phyloP scores from a whole-genome alignment of 2,329 filamentous ascomycete species.

The Trichoderma guizhouense region DNA sequence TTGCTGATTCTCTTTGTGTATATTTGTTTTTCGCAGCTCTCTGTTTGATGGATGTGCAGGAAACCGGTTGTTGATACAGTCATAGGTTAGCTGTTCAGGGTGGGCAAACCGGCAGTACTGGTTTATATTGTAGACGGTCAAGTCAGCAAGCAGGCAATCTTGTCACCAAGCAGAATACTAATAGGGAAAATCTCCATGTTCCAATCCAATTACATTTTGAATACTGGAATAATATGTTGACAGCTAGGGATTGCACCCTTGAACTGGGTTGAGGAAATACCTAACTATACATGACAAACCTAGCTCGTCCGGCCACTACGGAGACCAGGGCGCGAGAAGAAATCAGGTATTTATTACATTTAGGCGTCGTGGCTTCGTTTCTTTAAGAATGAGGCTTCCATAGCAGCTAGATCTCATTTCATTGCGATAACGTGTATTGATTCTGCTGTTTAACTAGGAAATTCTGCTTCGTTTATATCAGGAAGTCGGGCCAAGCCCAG shows the following conservation, averaged over 20 bases:
- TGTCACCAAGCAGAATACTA: no score
- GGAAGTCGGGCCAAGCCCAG: neutral
- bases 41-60: rapidly evolving
- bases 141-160: no score
- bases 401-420: neutral
- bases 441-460: neutral
- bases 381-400: neutral
- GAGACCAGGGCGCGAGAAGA: neutral
- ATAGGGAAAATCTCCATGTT: no score
- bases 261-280: neutral
- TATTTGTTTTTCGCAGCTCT: no score
- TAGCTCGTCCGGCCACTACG: neutral
- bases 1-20: neutral
- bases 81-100: neutral
- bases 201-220: no score
- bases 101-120: no score
- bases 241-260: neutral
- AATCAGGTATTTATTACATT: neutral
- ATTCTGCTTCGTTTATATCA: neutral
- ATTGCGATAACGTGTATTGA: neutral
- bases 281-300: neutral
- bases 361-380: neutral
- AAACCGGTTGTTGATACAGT: neutral
- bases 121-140: no score
- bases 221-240: no score